Evolutionary conservation across 2,329 filamentous ascomycete species (phyloP).

Genomic region (Stachybotrys chlorohalonatus): DNA sequence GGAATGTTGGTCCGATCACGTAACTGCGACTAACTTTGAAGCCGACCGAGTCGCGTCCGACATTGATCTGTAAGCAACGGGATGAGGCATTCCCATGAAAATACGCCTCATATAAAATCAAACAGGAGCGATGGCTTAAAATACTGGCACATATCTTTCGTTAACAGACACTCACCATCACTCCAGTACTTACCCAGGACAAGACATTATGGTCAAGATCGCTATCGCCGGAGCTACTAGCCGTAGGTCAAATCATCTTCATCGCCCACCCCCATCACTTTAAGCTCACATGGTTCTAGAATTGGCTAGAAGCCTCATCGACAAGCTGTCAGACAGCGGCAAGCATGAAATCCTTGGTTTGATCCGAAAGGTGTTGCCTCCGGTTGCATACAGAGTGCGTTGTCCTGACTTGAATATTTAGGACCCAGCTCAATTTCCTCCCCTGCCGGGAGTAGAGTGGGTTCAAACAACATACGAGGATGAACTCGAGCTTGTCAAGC

Average conservation of each 20-base stretch:
- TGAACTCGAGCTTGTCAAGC: slow-evolving; percentile 20
- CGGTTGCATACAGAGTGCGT: no score
- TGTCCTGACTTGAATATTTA: not conserved
- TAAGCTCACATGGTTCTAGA: slow-evolving; percentile 1
- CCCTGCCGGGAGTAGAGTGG: slow-evolving; percentile 24
- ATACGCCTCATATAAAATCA: no score
- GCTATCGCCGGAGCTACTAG: slow-evolving; percentile 7
- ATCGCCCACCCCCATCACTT: no score
- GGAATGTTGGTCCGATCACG: not conserved
- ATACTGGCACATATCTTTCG: no score
- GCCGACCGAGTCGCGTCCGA: not conserved
- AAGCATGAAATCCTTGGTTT: slow-evolving; percentile 10
- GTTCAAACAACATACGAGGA: slow-evolving; percentile 33
- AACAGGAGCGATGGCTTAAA: no score
- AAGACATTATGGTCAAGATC: slow-evolving; percentile 7
- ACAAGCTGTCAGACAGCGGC: slow-evolving; percentile 5
- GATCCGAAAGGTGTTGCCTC: slow-evolving; percentile 4
- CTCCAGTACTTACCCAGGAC: no score
- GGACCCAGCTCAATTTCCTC: slow-evolving; percentile 3
- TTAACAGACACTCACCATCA: no score
- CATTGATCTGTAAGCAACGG: not conserved
- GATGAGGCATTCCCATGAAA: no score
- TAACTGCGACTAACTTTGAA: not conserved
- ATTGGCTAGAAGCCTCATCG: slow-evolving; percentile 10
- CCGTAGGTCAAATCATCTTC: not conserved